These are phyloP conservation scores for Pyrenophora tritici-repentis DNA, from an alignment of 2,329 filamentous ascomycete species.

Conservation along the genomic window DNA sequence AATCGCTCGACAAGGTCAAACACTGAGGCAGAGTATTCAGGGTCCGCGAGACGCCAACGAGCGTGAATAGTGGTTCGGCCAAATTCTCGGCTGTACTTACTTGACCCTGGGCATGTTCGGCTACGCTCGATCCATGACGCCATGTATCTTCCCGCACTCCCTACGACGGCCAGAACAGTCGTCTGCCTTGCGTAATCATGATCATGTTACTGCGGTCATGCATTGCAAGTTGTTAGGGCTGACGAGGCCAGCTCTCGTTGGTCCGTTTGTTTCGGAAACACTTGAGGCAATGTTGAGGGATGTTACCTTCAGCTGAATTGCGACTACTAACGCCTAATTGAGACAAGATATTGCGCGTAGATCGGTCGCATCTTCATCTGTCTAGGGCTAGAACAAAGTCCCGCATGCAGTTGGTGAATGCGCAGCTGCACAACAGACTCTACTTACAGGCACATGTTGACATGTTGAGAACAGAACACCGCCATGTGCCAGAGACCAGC, in stretches of 20 bases:
- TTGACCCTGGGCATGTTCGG: neutral
- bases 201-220: too few relatives aligned
- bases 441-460: too few relatives aligned
- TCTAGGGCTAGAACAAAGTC: constrained; percentile 5
- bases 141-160: too few relatives aligned
- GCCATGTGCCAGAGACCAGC: too few relatives aligned
- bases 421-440: neutral
- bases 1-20: too few relatives aligned
- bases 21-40: neutral
- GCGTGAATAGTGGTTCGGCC: neutral
- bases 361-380: constrained; percentile 15
- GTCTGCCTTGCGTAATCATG: too few relatives aligned
- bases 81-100: neutral
- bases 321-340: neutral
- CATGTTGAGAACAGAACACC: too few relatives aligned
- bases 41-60: neutral
- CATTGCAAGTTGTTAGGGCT: constrained; percentile 1
- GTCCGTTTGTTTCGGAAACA: too few relatives aligned
- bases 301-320: too few relatives aligned
- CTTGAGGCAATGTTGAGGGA: too few relatives aligned
- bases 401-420: constrained; percentile 1
- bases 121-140: too few relatives aligned
- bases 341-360: constrained; percentile 12
- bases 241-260: neutral
- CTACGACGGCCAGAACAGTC: too few relatives aligned